Base-by-base conservation (phyloP, 2,329 filamentous ascomycete genomes). In the Fusarium mundagurra region DNA sequence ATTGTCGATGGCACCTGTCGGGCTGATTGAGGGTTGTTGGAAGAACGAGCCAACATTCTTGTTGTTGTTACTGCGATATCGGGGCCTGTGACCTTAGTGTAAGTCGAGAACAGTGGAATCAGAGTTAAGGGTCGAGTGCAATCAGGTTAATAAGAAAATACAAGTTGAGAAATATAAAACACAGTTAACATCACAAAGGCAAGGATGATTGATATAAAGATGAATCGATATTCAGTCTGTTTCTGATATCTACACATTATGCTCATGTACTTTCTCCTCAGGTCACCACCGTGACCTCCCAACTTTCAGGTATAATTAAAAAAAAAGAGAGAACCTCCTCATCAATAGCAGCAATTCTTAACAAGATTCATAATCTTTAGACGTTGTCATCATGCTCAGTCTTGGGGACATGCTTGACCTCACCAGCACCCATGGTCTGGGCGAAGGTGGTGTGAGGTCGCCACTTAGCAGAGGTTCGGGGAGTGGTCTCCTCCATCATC, bases 401-500 rank as follows among this genome's bases (percentile, higher is more conserved):
- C 62, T 82, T 75, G 64, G 72, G 77, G 27, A 80, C 72, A 14
- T 68, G 16, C 36, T 71, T 61, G 75, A 81, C 77, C 11, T 80
- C 77, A 53, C 77, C 80, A 68, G 78, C 75, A 27, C 74, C 79
- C 29, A 74, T 70, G 58, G 72, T 89, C 55, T 82, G 81, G 60
- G 92, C 91, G 76, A 93, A 95, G 76, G 93, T 95, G 77, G 86
- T 86, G 79, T 88, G 88, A 48, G 93, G 93, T 83, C 88, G 89
- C 93, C 94, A 96, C 85, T 91, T 92, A 84, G 90, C 86, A 6
- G 93, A 95, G 24, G 89, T 94, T 75, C 93, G 91, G 43, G 94
- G 93, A 27, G 90, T 94, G 44, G 90, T 91, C 90, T 97, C 93
- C 86, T 95, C 93, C 88, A 96, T 91, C 94, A 97, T 96, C 87